Evolutionary conservation across 129 eudicot genomes (phyloP).

Genomic region (Artemisia annua): DNA sequence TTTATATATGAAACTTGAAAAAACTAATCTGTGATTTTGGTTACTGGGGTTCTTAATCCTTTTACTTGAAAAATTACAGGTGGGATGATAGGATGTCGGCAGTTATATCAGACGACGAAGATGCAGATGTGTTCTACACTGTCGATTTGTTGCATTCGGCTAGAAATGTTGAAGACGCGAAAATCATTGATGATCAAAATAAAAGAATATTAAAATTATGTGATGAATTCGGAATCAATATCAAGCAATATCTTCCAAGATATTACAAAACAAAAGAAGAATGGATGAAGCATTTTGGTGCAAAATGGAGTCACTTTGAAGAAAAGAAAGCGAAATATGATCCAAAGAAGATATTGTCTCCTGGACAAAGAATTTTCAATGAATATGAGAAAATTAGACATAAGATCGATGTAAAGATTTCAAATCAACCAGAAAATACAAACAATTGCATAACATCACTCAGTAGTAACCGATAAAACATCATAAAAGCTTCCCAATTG

Average conservation of each 20-base stretch:
- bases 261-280: conserved; percentile 61
- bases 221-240: conserved; percentile 46
- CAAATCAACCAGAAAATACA: too few relatives aligned
- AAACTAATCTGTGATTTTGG: too few relatives aligned
- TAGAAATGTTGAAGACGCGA: conserved; percentile 27
- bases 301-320: conserved; percentile 63
- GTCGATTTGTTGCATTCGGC: conserved; percentile 62
- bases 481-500: too few relatives aligned
- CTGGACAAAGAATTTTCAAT: conserved; percentile 68
- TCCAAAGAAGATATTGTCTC: conserved; percentile 80
- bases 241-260: conserved; percentile 78
- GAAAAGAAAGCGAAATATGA: conserved; percentile 63
- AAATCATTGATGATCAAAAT: conserved; percentile 52
- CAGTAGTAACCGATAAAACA: too few relatives aligned
- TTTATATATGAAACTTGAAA: too few relatives aligned
- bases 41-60: too few relatives aligned
- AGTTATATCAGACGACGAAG: conserved; percentile 65
- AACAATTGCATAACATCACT: too few relatives aligned
- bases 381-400: too few relatives aligned
- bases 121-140: conserved; percentile 64
- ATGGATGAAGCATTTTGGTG: conserved; percentile 81
- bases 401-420: too few relatives aligned
- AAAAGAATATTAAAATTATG: conserved; percentile 51
- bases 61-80: conserved; percentile 36
- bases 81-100: conserved; percentile 91